Evolutionary conservation across 495 filamentous ascomycete genomes (phyloP), one percentile per base, ranked within the genome.

Genomic region (Lasiosphaeriaceae sp.): DNA sequence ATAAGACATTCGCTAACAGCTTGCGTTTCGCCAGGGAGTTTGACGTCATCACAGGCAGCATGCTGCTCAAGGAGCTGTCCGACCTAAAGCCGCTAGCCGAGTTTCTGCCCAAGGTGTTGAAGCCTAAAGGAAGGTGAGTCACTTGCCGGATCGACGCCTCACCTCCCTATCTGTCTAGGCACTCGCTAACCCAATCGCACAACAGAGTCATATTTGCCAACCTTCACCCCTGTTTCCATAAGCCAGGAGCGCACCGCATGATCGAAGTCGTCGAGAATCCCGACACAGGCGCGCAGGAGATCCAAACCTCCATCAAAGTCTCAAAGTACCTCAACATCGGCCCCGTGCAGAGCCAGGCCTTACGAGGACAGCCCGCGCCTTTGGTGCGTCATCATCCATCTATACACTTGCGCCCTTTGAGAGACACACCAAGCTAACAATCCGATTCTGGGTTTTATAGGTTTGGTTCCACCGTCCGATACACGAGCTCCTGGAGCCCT

Each of bases 31-130:
- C 20, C 2, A 49, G 47, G 24, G 47, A 49, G 23, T 49, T 49
- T 14, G 47, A 49, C 47, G 16, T 49, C 17, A 9, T 49, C 47
- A 49, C 47, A 1, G 47, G 47, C 16, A 49, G 47, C 23, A 49
- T 49, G 47, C 47, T 49, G 47, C 47, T 49, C 47, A 49, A 49
- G 24, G 47, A 49, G 23, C 22, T 49, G 4, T 49, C 47, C 2
- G 47, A 49, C 47, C 47, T 49, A 2, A n/a, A n/a, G 14, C 47
- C 47, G 2, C 47, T 49, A n/a, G 47, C 47, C 16, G 47, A 49
- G 23, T 49, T 49, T 23, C 24, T 49, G 22, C 47, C 47, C 47
- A 49, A 49, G n/a, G 24, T 49, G 7, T 14, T 49, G 22, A 49
- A 34, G 47, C 47, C 47, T 4, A 34, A 9, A 14, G 47, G 47